Percentiles rank a stretch among this genome's conserved stretches.
These are phyloP conservation scores for Ophioceras dolichostomum DNA, from an alignment of 2,329 filamentous ascomycete species.

Conservation along the genomic window DNA sequence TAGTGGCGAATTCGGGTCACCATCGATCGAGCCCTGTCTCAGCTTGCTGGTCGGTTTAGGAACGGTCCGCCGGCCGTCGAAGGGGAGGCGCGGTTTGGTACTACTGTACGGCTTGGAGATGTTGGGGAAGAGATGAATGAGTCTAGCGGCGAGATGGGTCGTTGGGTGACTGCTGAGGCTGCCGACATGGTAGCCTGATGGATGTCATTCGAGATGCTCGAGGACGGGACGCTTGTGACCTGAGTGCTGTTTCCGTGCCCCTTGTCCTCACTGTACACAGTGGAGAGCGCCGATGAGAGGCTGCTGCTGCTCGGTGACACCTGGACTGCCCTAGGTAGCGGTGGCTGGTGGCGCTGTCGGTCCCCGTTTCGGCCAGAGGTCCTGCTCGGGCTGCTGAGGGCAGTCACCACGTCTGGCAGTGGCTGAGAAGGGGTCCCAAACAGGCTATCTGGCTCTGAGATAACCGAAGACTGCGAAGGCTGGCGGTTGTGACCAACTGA, in stretches of 20 bases:
- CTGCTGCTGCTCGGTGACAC: conserved; percentile 27
- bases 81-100: too few species aligned
- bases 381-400: conserved; percentile 28
- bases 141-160: background rate
- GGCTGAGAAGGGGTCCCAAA: conserved; percentile 10
- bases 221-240: background rate
- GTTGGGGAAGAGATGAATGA: too few species aligned
- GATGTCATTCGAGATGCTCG: background rate
- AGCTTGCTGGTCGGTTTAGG: too few species aligned
- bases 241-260: conserved; percentile 19
- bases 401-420: conserved; percentile 5
- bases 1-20: too few species aligned
- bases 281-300: conserved; percentile 40
- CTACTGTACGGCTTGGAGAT: too few species aligned
- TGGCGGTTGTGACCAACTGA: conserved; percentile 16
- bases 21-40: too few species aligned
- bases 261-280: conserved; percentile 42
- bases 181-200: background rate
- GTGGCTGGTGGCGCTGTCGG: conserved; percentile 3
- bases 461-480: conserved; percentile 18
- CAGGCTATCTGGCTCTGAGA: conserved; percentile 28
- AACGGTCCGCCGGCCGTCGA: too few species aligned
- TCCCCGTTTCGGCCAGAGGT: conserved; percentile 7
- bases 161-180: background rate
- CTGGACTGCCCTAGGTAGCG: too few species aligned